Evolutionary conservation across 2,329 filamentous ascomycete genomes (phyloP).

Genomic region (Xylariaceae sp.): DNA sequence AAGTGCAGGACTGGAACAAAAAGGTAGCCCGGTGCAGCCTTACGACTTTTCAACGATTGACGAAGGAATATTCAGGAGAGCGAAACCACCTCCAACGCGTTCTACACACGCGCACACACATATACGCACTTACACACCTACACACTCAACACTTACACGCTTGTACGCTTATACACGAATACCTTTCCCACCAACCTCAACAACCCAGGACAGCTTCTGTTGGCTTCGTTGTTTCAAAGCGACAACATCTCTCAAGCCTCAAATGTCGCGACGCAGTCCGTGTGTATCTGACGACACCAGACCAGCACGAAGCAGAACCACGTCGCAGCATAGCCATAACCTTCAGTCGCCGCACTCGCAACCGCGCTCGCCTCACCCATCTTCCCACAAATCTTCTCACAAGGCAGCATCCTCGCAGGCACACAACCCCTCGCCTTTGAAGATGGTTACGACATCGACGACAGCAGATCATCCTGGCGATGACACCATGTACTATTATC

Average conservation of each 20-base stretch:
- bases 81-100: not conserved
- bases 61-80: not conserved
- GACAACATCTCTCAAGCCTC: not conserved
- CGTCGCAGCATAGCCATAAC: constrained; percentile 29
- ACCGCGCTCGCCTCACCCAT: constrained; percentile 27
- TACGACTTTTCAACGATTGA: constrained; percentile 1
- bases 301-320: constrained; percentile 30
- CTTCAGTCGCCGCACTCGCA: constrained; percentile 24
- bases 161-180: not conserved
- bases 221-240: not conserved
- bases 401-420: constrained; percentile 25
- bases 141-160: no score
- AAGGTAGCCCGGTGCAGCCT: constrained; percentile 23
- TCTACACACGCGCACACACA: not conserved
- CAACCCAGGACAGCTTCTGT: not conserved
- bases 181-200: not conserved
- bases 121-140: constrained; percentile 1
- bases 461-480: constrained; percentile 29
- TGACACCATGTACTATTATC: constrained; percentile 37
- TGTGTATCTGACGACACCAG: constrained; percentile 35
- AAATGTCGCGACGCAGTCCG: constrained; percentile 36
- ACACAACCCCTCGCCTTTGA: constrained; percentile 37
- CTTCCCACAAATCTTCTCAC: constrained; percentile 16
- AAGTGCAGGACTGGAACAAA: constrained; percentile 13
- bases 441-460: constrained; percentile 38